Evolutionary conservation across 805 yeast species (phyloP).

Genomic region (Pichia membranifaciens): DNA sequence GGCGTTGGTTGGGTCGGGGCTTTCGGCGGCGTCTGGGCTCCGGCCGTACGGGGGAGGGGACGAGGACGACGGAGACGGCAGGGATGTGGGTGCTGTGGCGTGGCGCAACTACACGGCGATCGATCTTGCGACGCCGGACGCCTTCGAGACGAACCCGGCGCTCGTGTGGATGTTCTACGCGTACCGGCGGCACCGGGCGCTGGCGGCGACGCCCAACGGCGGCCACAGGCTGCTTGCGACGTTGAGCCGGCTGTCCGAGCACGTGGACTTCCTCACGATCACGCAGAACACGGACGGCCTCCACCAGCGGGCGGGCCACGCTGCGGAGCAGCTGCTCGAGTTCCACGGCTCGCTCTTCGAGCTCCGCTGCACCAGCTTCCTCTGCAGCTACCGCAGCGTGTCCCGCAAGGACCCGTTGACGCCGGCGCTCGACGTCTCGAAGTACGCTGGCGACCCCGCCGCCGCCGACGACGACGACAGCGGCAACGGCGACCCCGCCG

Average conservation of each 20-base stretch:
- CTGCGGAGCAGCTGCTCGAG: constrained; percentile 47
- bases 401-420: constrained; percentile 57
- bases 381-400: constrained; percentile 50
- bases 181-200: constrained; percentile 58
- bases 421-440: constrained; percentile 19
- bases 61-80: constrained; percentile 55
- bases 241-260: constrained; percentile 39
- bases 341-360: constrained; percentile 77
- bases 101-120: constrained; percentile 76
- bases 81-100: too few relatives aligned
- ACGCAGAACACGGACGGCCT: constrained; percentile 85
- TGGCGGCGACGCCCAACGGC: constrained; percentile 61
- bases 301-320: constrained; percentile 60
- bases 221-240: constrained; percentile 70
- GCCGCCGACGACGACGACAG: too few relatives aligned
- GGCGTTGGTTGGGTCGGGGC: constrained; percentile 78
- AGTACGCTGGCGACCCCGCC: constrained; percentile 10
- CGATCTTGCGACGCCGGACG: constrained; percentile 89
- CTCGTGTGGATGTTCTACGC: constrained; percentile 88
- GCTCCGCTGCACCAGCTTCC: constrained; percentile 68
- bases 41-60: constrained; percentile 44
- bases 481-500: too few relatives aligned
- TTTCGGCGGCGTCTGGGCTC: constrained; percentile 72
- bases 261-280: constrained; percentile 50
- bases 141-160: constrained; percentile 76